Evolutionary conservation across 371 early-diverging fungal species (phyloP).

Genomic region (Mucor plumbeus): DNA sequence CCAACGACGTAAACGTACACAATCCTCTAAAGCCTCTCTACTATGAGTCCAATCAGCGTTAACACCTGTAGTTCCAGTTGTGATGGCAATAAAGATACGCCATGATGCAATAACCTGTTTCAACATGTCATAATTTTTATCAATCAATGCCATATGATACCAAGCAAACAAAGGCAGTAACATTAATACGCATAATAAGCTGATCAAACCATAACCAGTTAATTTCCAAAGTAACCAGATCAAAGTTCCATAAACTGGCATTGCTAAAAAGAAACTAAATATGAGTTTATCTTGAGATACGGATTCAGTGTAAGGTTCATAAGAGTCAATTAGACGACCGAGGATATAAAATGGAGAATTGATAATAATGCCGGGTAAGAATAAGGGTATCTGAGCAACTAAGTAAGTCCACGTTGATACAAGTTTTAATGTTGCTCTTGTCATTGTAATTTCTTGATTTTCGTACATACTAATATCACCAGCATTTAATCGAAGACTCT

Average conservation of each 20-base stretch:
- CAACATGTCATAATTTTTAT: constrained; percentile 54
- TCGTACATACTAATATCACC: constrained; percentile 54
- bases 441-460: constrained; percentile 44
- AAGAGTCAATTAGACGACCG: constrained; percentile 48
- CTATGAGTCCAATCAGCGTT: constrained; percentile 27
- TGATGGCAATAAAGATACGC: constrained; percentile 53
- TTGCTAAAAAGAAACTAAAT: constrained; percentile 35
- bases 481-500: constrained; percentile 46
- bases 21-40: constrained; percentile 44
- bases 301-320: constrained; percentile 58
- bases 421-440: constrained; percentile 40
- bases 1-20: constrained; percentile 44
- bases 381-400: constrained; percentile 55
- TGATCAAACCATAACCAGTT: constrained; percentile 36
- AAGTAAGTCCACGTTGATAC: constrained; percentile 43
- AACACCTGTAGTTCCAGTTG: constrained; percentile 29
- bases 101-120: constrained; percentile 53
- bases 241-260: constrained; percentile 45
- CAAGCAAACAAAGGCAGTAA: constrained; percentile 52
- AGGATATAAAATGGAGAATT: constrained; percentile 59
- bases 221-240: constrained; percentile 43
- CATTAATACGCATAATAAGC: constrained; percentile 30
- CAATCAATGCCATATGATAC: constrained; percentile 57
- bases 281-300: constrained; percentile 60
- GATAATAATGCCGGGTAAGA: constrained; percentile 60